These are phyloP conservation scores for Plasmodium relictum DNA, from an alignment of 169 alveolate species.

Conservation along the genomic window DNA sequence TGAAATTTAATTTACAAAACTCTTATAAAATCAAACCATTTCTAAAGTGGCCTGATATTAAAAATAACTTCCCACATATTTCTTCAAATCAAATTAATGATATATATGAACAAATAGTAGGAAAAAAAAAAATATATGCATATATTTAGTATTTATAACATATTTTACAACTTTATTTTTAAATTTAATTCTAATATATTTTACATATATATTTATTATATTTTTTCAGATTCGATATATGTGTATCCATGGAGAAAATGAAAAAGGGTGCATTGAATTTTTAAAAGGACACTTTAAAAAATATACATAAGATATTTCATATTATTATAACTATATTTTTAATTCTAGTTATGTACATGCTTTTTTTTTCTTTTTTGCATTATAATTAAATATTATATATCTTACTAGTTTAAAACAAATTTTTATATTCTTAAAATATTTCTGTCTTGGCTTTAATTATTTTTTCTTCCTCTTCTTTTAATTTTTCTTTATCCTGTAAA, in stretches of 20 bases:
- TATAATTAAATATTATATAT: neutral
- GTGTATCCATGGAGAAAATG: constrained; percentile 70
- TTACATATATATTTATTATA: neutral
- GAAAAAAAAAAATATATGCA: neutral
- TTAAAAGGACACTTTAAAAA: constrained; percentile 50
- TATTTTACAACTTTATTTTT: neutral
- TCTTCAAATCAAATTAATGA: constrained; percentile 37
- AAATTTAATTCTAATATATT: neutral
- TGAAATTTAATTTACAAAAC: constrained; percentile 32
- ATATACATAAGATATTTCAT: neutral
- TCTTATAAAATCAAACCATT: constrained; percentile 65
- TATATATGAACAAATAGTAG: constrained; percentile 70
- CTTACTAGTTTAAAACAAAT: neutral
- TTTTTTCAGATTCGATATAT: constrained; percentile 54
- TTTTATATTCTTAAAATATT: constrained; percentile 24
- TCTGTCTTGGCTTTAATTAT: constrained; percentile 65
- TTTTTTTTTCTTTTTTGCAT: neutral
- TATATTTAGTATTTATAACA: neutral
- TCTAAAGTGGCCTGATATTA: constrained; percentile 75
- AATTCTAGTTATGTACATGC: neutral
- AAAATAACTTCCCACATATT: constrained; percentile 54
- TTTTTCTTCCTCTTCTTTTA: constrained; percentile 74
- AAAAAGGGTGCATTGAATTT: constrained; percentile 66
- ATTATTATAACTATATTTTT: constrained; percentile 4
- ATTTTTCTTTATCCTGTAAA: constrained; percentile 58